phyloP scores from a whole-genome alignment of 352 stramenopile genomes.

The Phytophthora boehmeriae region DNA sequence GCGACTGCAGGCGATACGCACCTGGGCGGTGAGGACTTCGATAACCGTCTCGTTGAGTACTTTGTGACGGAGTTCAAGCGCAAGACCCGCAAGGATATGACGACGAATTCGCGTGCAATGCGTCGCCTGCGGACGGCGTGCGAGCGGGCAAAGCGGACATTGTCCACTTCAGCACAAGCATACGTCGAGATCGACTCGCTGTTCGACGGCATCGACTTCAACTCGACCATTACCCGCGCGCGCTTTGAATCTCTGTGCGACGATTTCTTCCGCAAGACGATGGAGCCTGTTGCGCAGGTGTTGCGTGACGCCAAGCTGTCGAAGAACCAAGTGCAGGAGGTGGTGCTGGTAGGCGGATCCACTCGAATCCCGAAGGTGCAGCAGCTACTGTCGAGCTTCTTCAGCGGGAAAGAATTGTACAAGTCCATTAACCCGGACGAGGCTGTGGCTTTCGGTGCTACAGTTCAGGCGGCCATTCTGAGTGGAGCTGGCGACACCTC shows the following conservation, averaged over 20 bases:
- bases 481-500: conserved; percentile 50
- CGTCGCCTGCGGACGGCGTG: conserved; percentile 93
- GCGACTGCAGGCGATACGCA: conserved; percentile 95
- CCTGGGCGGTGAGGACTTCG: conserved; percentile 94
- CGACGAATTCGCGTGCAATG: conserved; percentile 86
- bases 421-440: conserved; percentile 86
- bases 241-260: conserved; percentile 89
- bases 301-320: conserved; percentile 87
- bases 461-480: conserved; percentile 68
- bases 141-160: conserved; percentile 94
- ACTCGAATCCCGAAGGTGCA: conserved; percentile 78
- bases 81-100: conserved; percentile 89
- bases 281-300: conserved; percentile 87
- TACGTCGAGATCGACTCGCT: conserved; percentile 96
- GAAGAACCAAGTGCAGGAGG: conserved; percentile 79
- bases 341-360: conserved; percentile 83
- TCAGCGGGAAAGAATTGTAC: conserved; percentile 68
- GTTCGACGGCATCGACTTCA: conserved; percentile 94
- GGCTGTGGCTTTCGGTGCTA: conserved; percentile 81
- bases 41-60: conserved; percentile 94
- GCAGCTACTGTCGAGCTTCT: conserved; percentile 55
- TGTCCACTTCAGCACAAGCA: conserved; percentile 94
- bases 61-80: conserved; percentile 94
- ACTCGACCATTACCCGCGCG: conserved; percentile 91
- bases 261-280: conserved; percentile 92